Evolutionary conservation across 768 basidiomycete genomes (phyloP).

Genomic region (Gymnopilus dilepis): DNA sequence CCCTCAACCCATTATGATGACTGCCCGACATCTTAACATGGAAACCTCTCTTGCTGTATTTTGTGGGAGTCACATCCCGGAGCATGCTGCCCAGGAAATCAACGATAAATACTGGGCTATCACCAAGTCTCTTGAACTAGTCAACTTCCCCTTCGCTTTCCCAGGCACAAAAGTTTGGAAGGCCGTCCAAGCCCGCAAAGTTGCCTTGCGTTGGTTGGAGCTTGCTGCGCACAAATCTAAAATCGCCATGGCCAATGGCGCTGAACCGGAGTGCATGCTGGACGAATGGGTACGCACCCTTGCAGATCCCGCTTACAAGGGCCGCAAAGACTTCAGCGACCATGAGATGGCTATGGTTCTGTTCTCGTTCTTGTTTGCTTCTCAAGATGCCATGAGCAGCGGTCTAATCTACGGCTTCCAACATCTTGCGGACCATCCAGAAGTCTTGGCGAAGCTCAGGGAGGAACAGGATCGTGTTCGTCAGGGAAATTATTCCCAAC

Average conservation of each 20-base stretch:
- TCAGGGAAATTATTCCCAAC: constrained; percentile 73
- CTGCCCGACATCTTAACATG: constrained; percentile 95
- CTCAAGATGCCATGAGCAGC: constrained; percentile 98
- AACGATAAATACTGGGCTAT: constrained; percentile 96
- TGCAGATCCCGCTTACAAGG: constrained; percentile 69
- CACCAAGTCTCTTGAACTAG: constrained; percentile 93
- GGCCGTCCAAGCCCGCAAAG: constrained; percentile 90
- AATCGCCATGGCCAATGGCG: constrained; percentile 78
- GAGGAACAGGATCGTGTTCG: constrained; percentile 90
- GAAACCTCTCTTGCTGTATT: constrained; percentile 95
- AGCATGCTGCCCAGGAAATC: constrained; percentile 79
- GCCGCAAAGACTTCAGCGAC: constrained; percentile 87
- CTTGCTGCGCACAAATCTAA: constrained; percentile 83
- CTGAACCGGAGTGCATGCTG: constrained; percentile 85
- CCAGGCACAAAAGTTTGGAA: constrained; percentile 97
- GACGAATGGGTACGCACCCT: constrained; percentile 90
- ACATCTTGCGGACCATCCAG: constrained; percentile 91
- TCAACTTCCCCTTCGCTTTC: constrained; percentile 95
- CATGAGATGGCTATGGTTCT: constrained; percentile 97
- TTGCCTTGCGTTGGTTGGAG: constrained; percentile 79
- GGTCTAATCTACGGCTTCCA: constrained; percentile 97
- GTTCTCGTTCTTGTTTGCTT: constrained; percentile 95
- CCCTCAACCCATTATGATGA: constrained; percentile 80
- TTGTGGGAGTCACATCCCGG: constrained; percentile 89
- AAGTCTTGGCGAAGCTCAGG: constrained; percentile 84